These are phyloP conservation scores for Paecilomyces fulvus DNA, from an alignment of 2,329 filamentous ascomycete species.

Conservation along the genomic window DNA sequence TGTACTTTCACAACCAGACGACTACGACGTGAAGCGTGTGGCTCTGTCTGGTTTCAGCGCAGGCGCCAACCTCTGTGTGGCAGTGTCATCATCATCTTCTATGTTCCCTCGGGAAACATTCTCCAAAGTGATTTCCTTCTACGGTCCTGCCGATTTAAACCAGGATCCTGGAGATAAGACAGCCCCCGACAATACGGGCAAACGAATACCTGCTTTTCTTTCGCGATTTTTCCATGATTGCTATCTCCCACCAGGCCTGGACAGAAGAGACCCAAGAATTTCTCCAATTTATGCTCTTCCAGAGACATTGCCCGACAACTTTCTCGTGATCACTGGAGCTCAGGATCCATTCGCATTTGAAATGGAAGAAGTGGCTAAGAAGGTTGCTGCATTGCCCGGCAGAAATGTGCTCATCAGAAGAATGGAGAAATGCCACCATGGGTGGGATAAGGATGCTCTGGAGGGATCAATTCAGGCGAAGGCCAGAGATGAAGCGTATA, in stretches of 20 bases:
- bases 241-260: conserved; percentile 16
- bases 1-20: conserved; percentile 19
- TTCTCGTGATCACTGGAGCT: not conserved
- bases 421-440: conserved; percentile 5
- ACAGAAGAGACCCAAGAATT: conserved; percentile 1
- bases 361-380: not conserved
- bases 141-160: conserved; percentile 17
- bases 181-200: conserved; percentile 8
- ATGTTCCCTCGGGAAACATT: conserved; percentile 21
- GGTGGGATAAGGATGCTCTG: conserved; percentile 5
- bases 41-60: conserved; percentile 34
- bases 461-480: not conserved
- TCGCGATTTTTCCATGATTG: conserved; percentile 16
- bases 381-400: not conserved
- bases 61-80: conserved; percentile 32
- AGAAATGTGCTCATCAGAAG: conserved; percentile 2
- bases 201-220: conserved; percentile 14
- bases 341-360: not conserved
- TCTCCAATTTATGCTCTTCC: not conserved
- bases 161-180: conserved; percentile 5
- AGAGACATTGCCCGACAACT: not conserved
- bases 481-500: conserved; percentile 6
- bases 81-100: conserved; percentile 15
- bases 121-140: conserved; percentile 23
- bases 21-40: conserved; percentile 21